phyloP scores from a whole-genome alignment of 768 basidiomycete genomes.

The Pleurotus giganteus region DNA sequence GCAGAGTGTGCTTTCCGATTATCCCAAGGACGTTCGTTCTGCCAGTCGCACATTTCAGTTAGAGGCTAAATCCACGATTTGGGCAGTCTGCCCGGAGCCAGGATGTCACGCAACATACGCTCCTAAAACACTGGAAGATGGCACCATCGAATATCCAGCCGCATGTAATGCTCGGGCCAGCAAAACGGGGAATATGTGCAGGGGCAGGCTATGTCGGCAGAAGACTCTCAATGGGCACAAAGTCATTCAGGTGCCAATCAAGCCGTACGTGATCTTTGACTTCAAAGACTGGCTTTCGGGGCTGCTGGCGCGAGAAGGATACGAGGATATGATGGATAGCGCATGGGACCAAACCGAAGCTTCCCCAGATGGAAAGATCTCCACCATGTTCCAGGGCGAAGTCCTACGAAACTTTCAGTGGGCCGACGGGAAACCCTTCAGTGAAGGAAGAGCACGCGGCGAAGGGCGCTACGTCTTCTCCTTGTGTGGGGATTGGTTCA shows the following conservation, averaged over 20 bases:
- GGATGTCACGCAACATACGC: not conserved
- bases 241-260: constrained; percentile 17
- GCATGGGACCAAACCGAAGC: constrained; percentile 14
- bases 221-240: not conserved
- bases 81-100: not conserved
- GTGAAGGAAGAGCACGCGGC: constrained; percentile 7
- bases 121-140: not conserved
- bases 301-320: constrained; percentile 20
- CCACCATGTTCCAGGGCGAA: constrained; percentile 25
- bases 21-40: not conserved
- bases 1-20: not conserved
- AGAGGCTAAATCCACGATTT: not conserved
- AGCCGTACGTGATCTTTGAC: constrained; percentile 18
- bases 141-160: not conserved
- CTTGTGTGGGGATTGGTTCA: constrained; percentile 34
- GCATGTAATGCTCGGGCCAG: not conserved
- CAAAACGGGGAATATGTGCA: not conserved
- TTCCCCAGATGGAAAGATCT: constrained; percentile 10
- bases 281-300: constrained; percentile 25
- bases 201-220: not conserved
- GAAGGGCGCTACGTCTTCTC: constrained; percentile 29
- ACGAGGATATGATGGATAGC: constrained; percentile 22
- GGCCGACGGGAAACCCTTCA: constrained; percentile 22
- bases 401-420: constrained; percentile 23
- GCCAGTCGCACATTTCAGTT: not conserved